Conservation (phyloP, 2,329 filamentous ascomycete genomes). For the Corniculantispora saksenae region DNA sequence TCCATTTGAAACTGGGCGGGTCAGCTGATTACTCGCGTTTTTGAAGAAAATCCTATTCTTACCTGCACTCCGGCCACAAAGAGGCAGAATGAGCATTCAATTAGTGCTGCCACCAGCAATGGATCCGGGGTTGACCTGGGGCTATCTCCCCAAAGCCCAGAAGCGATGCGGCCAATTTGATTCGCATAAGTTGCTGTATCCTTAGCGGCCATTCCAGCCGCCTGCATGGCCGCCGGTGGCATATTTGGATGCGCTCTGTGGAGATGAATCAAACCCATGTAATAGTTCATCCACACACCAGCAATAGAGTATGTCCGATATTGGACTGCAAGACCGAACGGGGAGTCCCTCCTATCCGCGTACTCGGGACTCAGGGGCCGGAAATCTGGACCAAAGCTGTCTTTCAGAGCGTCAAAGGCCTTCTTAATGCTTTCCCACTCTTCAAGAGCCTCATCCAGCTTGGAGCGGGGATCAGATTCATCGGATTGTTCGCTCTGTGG, state of each 20-base stretch:
- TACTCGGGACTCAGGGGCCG: slow-evolving; percentile 72
- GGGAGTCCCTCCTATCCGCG: slow-evolving; percentile 60
- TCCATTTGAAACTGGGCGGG: slow-evolving; percentile 59
- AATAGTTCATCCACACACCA: slow-evolving; percentile 83
- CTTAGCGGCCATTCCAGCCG: slow-evolving; percentile 73
- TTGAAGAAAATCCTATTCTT: slow-evolving; percentile 19
- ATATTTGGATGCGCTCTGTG: slow-evolving; percentile 82
- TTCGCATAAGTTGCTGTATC: slow-evolving; percentile 72
- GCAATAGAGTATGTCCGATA: slow-evolving; percentile 88
- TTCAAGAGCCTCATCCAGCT: slow-evolving; percentile 66
- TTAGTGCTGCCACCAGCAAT: slow-evolving; percentile 75
- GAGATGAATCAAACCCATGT: slow-evolving; percentile 82
- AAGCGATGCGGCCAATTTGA: slow-evolving; percentile 77
- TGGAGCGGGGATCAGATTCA: slow-evolving; percentile 61
- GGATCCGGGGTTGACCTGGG: slow-evolving; percentile 58
- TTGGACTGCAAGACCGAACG: slow-evolving; percentile 79
- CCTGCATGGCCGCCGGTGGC: slow-evolving; percentile 87
- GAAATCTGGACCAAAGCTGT: slow-evolving; percentile 72
- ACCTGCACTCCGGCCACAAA: slow-evolving; percentile 85
- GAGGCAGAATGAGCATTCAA: slow-evolving; percentile 77
- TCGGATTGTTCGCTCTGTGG: slow-evolving; percentile 47
- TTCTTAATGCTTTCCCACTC: slow-evolving; percentile 79
- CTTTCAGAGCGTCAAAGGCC: slow-evolving; percentile 68
- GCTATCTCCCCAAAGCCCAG: slow-evolving; percentile 62
- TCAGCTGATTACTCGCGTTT: slow-evolving; percentile 22